Percentiles rank a stretch among this genome's conserved stretches.
Evolutionary conservation across 345 rosid genomes (phyloP).

Genomic region (Jatropha curcas): DNA sequence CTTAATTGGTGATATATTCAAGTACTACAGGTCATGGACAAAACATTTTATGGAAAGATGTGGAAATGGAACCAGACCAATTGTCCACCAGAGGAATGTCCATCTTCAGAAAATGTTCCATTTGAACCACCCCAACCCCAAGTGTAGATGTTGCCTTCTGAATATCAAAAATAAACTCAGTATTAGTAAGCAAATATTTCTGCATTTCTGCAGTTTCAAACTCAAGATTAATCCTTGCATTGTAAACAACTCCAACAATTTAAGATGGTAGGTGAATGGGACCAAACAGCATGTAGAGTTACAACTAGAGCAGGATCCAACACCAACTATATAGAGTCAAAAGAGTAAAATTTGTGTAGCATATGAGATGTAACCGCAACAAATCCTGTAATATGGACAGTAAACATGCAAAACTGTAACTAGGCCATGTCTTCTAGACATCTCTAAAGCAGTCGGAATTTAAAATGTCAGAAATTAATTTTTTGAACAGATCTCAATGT

Average conservation of each 20-base stretch:
- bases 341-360: too few relatives aligned
- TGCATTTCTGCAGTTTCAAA: neutral
- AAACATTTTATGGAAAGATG: neutral
- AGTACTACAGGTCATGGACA: neutral
- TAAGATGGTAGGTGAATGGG: too few relatives aligned
- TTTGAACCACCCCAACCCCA: conserved; percentile 99
- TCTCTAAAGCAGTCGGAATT: too few relatives aligned
- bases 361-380: too few relatives aligned
- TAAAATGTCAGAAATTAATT: neutral
- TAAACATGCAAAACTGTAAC: too few relatives aligned
- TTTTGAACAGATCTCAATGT: neutral
- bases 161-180: conserved; percentile 1
- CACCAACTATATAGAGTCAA: too few relatives aligned
- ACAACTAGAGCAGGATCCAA: too few relatives aligned
- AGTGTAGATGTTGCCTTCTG: conserved; percentile 75
- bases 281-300: too few relatives aligned
- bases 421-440: too few relatives aligned
- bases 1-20: neutral
- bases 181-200: neutral
- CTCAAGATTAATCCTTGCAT: too few relatives aligned
- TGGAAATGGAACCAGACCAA: conserved; percentile 53
- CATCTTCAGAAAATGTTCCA: conserved; percentile 92
- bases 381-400: too few relatives aligned
- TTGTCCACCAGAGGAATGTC: conserved; percentile 92
- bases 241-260: too few relatives aligned